phyloP scores from a whole-genome alignment of 1,284 basidiomycete species.

The Wallemia ichthyophaga region DNA sequence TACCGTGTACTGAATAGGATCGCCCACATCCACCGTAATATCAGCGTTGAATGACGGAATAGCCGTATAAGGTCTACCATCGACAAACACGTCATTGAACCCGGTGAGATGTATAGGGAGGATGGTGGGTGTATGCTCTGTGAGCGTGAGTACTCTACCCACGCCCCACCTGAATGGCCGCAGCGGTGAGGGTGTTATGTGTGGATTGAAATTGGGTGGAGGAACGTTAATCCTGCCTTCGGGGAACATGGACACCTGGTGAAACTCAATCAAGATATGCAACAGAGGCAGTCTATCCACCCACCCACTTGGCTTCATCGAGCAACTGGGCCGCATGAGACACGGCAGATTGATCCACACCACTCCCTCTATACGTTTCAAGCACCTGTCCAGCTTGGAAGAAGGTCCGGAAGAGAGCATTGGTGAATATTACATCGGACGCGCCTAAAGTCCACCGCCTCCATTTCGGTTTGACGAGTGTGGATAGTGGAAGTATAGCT shows the following conservation, averaged over 20 bases:
- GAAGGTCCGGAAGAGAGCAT: conserved; percentile 3
- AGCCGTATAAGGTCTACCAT: background rate
- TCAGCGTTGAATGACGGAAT: background rate
- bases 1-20: background rate
- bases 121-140: background rate
- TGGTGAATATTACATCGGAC: conserved; percentile 14
- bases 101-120: background rate
- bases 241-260: background rate
- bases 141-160: background rate
- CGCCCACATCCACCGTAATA: background rate
- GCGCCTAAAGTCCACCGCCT: conserved; percentile 15
- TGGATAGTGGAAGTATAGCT: conserved; percentile 3
- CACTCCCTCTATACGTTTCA: conserved; percentile 12
- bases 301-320: conserved; percentile 9
- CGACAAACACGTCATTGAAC: background rate
- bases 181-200: background rate
- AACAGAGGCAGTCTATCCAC: background rate
- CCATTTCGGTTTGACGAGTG: conserved; percentile 4
- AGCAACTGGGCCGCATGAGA: conserved; percentile 10
- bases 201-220: background rate
- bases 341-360: conserved; percentile 13
- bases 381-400: conserved; percentile 14
- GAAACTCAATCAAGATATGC: background rate
- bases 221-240: background rate
- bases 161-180: background rate